Conservation (phyloP, 2,329 filamentous ascomycete species). For the Calonectria pseudoreteaudii region DNA sequence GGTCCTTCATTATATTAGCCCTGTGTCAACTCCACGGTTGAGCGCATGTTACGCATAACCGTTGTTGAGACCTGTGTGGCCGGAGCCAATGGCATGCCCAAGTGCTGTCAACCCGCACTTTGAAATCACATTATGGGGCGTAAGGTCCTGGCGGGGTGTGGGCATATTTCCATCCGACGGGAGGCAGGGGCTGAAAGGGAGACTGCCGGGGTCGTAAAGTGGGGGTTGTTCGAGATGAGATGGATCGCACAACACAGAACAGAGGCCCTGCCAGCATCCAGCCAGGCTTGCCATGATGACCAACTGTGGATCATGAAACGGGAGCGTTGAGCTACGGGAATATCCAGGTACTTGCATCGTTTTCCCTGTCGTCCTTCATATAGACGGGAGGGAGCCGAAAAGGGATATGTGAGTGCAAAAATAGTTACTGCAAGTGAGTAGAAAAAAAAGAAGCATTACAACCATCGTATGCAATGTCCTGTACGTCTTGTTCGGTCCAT, state of each 20-base stretch:
- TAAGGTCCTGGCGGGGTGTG: slow-evolving; percentile 33
- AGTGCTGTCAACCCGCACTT: slow-evolving; percentile 27
- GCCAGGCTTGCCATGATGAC: not conserved
- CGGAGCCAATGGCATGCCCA: slow-evolving; percentile 53
- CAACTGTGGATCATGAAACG: slow-evolving; percentile 18
- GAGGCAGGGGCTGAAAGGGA: slow-evolving; percentile 30
- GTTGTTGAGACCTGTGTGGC: slow-evolving; percentile 56
- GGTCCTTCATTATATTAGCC: slow-evolving; percentile 58
- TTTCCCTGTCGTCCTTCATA: slow-evolving; percentile 37
- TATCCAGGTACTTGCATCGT: slow-evolving; percentile 39
- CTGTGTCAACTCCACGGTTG: slow-evolving; percentile 59
- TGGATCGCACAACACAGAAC: slow-evolving; percentile 21
- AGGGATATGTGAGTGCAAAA: not conserved
- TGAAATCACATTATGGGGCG: slow-evolving; percentile 27
- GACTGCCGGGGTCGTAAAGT: slow-evolving; percentile 2
- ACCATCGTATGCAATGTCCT: slow-evolving; percentile 16
- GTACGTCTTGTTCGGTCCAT: not conserved
- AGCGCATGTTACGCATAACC: slow-evolving; percentile 67
- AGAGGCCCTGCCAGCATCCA: slow-evolving; percentile 6
- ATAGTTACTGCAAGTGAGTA: slow-evolving; percentile 21
- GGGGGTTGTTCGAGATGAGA: slow-evolving; percentile 36
- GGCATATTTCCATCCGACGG: slow-evolving; percentile 27
- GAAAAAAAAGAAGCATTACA: not conserved
- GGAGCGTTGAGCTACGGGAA: slow-evolving; percentile 33
- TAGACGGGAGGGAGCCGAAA: slow-evolving; percentile 26